A percentile compares a stretch with the other conserved stretches of the same genome.
Conservation (phyloP, 2,329 filamentous ascomycete species). For the Penicillium sp. region DNA sequence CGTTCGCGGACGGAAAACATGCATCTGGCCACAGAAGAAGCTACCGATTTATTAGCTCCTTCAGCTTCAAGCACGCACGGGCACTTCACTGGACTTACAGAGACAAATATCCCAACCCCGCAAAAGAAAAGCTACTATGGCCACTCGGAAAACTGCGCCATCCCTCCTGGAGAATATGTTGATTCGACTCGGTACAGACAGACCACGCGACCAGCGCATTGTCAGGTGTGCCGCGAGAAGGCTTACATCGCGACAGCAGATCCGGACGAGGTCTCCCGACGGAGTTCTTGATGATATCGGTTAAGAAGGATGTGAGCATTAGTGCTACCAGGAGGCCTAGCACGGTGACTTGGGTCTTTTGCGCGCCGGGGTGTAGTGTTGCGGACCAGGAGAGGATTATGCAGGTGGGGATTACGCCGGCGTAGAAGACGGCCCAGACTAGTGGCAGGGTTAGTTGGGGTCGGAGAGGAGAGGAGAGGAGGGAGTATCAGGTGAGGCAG, state of each 20-base stretch:
- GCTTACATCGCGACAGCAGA: constrained; percentile 84
- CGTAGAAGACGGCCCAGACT: constrained; percentile 77
- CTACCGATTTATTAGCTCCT: constrained; percentile 27
- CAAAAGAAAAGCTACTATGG: constrained; percentile 65
- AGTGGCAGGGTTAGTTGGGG: constrained; percentile 2
- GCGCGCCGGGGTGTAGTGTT: constrained; percentile 63
- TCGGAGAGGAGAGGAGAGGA: background rate
- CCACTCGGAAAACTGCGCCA: constrained; percentile 69
- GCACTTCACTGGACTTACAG: constrained; percentile 36
- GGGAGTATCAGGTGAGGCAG: background rate
- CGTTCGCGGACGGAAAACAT: constrained; percentile 61
- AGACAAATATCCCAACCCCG: constrained; percentile 63
- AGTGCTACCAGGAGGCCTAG: constrained; percentile 79
- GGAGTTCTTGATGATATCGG: constrained; percentile 88
- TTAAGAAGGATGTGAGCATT: constrained; percentile 78
- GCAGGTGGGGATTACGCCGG: constrained; percentile 70
- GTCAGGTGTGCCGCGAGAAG: constrained; percentile 60
- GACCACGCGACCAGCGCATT: constrained; percentile 56
- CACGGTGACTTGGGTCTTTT: constrained; percentile 84
- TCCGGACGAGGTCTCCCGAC: constrained; percentile 85
- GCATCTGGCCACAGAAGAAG: constrained; percentile 59
- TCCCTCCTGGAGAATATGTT: constrained; percentile 65
- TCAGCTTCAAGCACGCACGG: background rate
- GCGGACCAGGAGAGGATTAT: constrained; percentile 70
- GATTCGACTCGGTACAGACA: constrained; percentile 54